Percentiles rank a stretch among this genome's conserved stretches.
These are phyloP conservation scores for Vanrija sp. DNA, from an alignment of 1,284 basidiomycete species.

Conservation along the genomic window DNA sequence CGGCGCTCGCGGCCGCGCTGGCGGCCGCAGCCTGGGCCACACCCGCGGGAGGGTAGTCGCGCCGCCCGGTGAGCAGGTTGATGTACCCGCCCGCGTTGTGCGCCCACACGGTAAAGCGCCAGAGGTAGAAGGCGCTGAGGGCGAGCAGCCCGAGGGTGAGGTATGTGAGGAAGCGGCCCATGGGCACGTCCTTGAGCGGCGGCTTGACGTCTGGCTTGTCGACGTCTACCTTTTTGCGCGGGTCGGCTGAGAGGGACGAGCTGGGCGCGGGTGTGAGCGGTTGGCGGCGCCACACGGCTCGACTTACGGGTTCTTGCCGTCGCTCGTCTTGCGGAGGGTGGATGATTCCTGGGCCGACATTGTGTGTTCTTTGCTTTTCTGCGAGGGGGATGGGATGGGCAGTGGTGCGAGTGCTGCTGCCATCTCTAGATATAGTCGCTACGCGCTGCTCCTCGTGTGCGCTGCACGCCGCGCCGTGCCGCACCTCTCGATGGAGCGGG, in stretches of 20 bases:
- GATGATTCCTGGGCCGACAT: constrained; percentile 17
- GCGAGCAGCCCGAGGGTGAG: constrained; percentile 34
- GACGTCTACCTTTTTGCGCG: constrained; percentile 32
- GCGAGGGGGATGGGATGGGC: background rate
- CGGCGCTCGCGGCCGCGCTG: constrained; percentile 14
- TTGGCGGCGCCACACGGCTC: constrained; percentile 13
- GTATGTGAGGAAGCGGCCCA: constrained; percentile 46
- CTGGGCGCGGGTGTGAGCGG: constrained; percentile 17
- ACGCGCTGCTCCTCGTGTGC: background rate
- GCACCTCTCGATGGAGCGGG: background rate
- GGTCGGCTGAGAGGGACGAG: constrained; percentile 36
- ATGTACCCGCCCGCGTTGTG: constrained; percentile 46
- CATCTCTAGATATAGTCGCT: too few relatives aligned
- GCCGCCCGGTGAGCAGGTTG: constrained; percentile 42
- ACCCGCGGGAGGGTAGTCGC: constrained; percentile 14
- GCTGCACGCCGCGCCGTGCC: too few relatives aligned
- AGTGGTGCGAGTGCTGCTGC: too few relatives aligned
- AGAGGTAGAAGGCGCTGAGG: constrained; percentile 44
- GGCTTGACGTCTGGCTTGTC: constrained; percentile 45
- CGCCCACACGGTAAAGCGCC: constrained; percentile 47
- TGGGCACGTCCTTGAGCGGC: constrained; percentile 42
- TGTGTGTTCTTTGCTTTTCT: background rate
- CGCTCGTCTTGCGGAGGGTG: constrained; percentile 1
- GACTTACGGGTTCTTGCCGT: constrained; percentile 17
- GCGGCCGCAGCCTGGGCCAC: constrained; percentile 9